Percentiles rank a stretch among this genome's conserved stretches.
These are phyloP conservation scores for Platismatia glauca DNA, from an alignment of 495 filamentous ascomycete species.

Conservation along the genomic window DNA sequence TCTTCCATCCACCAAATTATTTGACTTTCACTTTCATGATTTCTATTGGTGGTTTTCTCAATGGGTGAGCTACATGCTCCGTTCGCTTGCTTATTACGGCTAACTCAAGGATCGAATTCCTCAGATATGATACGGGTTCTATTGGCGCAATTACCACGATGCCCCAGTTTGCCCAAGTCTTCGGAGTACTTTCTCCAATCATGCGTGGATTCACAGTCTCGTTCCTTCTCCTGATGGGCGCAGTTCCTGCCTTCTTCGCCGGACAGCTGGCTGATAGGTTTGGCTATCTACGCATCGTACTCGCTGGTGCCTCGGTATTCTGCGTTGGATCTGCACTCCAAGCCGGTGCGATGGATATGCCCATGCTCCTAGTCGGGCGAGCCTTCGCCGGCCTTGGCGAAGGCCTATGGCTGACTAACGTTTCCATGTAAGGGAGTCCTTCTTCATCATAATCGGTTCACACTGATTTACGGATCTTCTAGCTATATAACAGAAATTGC, in stretches of 20 bases:
- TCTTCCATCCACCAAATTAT: too few species aligned
- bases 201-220: constrained; percentile 42
- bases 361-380: constrained; percentile 48
- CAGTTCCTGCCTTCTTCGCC: constrained; percentile 52
- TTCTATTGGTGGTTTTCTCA: constrained; percentile 15
- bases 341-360: constrained; percentile 36
- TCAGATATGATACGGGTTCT: constrained; percentile 50
- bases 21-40: neutral
- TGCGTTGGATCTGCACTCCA: constrained; percentile 47
- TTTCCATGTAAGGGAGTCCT: constrained; percentile 35
- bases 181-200: constrained; percentile 41
- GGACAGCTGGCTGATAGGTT: constrained; percentile 52
- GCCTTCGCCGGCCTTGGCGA: constrained; percentile 49
- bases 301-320: constrained; percentile 46
- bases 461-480: neutral
- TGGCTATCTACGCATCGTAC: constrained; percentile 45
- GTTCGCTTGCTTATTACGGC: neutral
- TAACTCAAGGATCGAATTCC: neutral
- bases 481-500: constrained; percentile 55
- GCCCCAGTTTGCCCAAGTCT: constrained; percentile 41
- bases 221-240: constrained; percentile 53
- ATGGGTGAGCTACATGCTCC: constrained; percentile 8
- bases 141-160: constrained; percentile 57
- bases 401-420: constrained; percentile 48
- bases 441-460: neutral